phyloP scores from a whole-genome alignment of 495 filamentous ascomycete species.

The Penicillium antarcticum region DNA sequence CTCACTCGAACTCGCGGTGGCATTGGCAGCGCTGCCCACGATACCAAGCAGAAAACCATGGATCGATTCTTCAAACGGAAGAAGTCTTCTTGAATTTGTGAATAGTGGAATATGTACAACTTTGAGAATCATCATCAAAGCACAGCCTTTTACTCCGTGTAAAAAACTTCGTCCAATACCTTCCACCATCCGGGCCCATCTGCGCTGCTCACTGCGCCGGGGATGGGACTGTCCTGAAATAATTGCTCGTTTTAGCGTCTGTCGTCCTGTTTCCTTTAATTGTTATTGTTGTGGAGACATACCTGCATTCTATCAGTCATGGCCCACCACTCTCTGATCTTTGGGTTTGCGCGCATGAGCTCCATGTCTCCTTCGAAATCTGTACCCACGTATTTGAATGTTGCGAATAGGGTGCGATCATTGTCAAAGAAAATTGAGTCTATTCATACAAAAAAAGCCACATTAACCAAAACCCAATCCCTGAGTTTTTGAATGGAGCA shows the following conservation, averaged over 20 bases:
- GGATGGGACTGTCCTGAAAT: constrained; percentile 48
- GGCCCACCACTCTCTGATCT: constrained; percentile 73
- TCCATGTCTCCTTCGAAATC: constrained; percentile 71
- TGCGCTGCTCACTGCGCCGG: constrained; percentile 59
- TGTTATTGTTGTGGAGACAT: constrained; percentile 16
- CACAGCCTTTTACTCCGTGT: constrained; percentile 37
- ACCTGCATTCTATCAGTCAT: constrained; percentile 74
- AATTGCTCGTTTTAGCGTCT: neutral
- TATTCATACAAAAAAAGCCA: constrained; percentile 12
- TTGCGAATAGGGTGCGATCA: constrained; percentile 62
- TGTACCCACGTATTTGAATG: constrained; percentile 70
- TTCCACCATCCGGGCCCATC: constrained; percentile 72
- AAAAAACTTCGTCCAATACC: constrained; percentile 69
- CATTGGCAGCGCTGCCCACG: constrained; percentile 70
- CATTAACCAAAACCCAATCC: neutral
- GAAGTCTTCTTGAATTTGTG: constrained; percentile 9
- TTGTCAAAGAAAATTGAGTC: constrained; percentile 72
- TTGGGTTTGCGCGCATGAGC: constrained; percentile 63
- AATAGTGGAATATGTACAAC: neutral
- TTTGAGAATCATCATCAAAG: neutral
- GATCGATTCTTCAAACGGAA: constrained; percentile 62
- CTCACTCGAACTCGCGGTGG: constrained; percentile 69
- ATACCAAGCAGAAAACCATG: constrained; percentile 67
- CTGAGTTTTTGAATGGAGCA: neutral
- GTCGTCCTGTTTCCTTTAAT: neutral